These are phyloP conservation scores for Heritiera fomes DNA, from an alignment of 345 rosid species.

Conservation along the genomic window DNA sequence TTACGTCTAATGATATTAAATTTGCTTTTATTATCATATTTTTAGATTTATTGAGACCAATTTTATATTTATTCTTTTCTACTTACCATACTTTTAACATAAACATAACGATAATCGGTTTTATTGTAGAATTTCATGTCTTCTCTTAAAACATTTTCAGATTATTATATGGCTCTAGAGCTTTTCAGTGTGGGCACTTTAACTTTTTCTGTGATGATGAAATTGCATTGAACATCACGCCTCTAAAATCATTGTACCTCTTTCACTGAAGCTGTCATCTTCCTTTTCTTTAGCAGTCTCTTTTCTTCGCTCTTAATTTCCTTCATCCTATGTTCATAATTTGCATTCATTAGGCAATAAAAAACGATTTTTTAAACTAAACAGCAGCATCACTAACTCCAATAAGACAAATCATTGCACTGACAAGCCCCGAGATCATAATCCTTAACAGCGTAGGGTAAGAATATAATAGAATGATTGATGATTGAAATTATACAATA, in stretches of 20 bases:
- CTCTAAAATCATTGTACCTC: slow-evolving; percentile 28
- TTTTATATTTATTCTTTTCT: no score
- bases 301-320: background rate
- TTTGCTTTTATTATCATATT: no score
- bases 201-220: slow-evolving; percentile 12
- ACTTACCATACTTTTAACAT: no score
- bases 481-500: background rate
- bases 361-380: background rate
- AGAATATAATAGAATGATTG: slow-evolving; percentile 5
- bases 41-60: no score
- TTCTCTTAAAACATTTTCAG: background rate
- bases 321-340: background rate
- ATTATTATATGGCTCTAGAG: slow-evolving; percentile 7
- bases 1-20: no score
- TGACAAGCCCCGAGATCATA: background rate
- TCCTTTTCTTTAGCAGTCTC: background rate
- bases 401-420: slow-evolving; percentile 9
- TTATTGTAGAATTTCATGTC: background rate
- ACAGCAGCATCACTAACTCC: slow-evolving; percentile 3
- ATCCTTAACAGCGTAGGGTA: background rate
- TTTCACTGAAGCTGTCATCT: slow-evolving; percentile 22
- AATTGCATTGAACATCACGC: slow-evolving; percentile 17
- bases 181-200: slow-evolving; percentile 22
- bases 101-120: no score
- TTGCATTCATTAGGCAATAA: background rate